Conservation (phyloP, 768 basidiomycete genomes). For the Psilocybe azurescens region DNA sequence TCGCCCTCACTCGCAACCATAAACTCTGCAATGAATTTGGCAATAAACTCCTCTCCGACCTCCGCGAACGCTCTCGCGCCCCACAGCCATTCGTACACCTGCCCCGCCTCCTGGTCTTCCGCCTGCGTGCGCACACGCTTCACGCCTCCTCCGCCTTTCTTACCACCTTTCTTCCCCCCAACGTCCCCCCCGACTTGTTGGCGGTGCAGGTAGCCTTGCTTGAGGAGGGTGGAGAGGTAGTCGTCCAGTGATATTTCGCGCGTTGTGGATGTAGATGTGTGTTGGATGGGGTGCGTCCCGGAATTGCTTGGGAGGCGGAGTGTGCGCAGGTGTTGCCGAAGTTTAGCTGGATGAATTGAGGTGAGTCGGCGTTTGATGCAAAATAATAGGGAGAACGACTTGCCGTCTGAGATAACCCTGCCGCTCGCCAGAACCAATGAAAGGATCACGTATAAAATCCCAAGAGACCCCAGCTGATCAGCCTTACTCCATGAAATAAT, state of each 20-base stretch:
- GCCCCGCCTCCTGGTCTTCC: slow-evolving; percentile 42
- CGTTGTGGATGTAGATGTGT: slow-evolving; percentile 54
- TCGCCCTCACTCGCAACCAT: slow-evolving; percentile 57
- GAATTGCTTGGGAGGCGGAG: slow-evolving; percentile 61
- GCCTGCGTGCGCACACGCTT: slow-evolving; percentile 52
- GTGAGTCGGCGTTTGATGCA: not conserved
- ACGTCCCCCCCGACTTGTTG: slow-evolving; percentile 53
- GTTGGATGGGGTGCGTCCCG: slow-evolving; percentile 46
- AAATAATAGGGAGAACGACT: slow-evolving; percentile 29
- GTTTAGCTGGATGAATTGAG: slow-evolving; percentile 56
- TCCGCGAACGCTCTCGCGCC: slow-evolving; percentile 81
- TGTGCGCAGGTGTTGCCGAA: slow-evolving; percentile 71
- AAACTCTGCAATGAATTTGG: slow-evolving; percentile 79
- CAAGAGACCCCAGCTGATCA: slow-evolving; percentile 72
- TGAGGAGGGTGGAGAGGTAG: slow-evolving; percentile 66
- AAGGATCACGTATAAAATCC: slow-evolving; percentile 82
- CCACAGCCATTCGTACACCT: slow-evolving; percentile 83
- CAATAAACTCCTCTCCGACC: slow-evolving; percentile 79
- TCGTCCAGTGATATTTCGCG: slow-evolving; percentile 62
- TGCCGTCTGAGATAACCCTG: slow-evolving; percentile 75
- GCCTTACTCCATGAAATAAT: slow-evolving; percentile 74
- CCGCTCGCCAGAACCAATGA: slow-evolving; percentile 86
- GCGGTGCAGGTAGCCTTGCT: slow-evolving; percentile 83
- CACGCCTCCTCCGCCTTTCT: slow-evolving; percentile 58
- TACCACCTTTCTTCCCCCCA: slow-evolving; percentile 38